These are phyloP conservation scores for Epithele typhae DNA, from an alignment of 768 basidiomycete genomes.

Conservation along the genomic window DNA sequence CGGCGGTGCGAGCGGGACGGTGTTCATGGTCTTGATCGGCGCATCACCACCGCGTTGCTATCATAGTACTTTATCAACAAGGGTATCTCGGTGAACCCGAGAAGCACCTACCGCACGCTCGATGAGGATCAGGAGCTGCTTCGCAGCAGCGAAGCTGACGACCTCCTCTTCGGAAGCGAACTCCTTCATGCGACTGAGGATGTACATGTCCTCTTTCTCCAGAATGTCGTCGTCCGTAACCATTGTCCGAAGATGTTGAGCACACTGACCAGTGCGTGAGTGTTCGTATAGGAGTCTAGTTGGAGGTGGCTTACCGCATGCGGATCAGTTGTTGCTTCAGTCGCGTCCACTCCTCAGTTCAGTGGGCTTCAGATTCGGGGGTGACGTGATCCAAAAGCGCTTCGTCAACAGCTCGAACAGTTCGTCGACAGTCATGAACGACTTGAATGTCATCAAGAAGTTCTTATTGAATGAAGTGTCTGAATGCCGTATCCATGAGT, in stretches of 20 bases:
- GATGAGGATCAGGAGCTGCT: conserved; percentile 68
- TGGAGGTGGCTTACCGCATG: conserved; percentile 56
- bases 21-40: conserved; percentile 52
- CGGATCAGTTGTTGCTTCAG: conserved; percentile 86
- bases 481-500: conserved; percentile 25
- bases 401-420: conserved; percentile 77
- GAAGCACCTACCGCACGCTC: conserved; percentile 66
- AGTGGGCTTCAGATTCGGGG: conserved; percentile 52
- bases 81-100: background rate
- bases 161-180: conserved; percentile 70
- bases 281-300: background rate
- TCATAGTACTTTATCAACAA: no score
- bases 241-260: conserved; percentile 91
- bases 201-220: conserved; percentile 80
- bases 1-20: conserved; percentile 59
- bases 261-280: conserved; percentile 34
- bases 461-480: conserved; percentile 81
- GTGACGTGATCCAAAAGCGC: conserved; percentile 77
- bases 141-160: conserved; percentile 61
- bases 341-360: conserved; percentile 78
- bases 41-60: conserved; percentile 51
- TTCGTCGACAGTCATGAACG: conserved; percentile 81
- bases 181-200: conserved; percentile 77
- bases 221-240: conserved; percentile 78
- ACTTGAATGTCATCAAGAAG: conserved; percentile 95